A percentile compares a stretch with the other conserved stretches of the same genome.
These are phyloP conservation scores for Gaeumannomyces sp. DNA, from an alignment of 2,329 filamentous ascomycete species.

Conservation along the genomic window DNA sequence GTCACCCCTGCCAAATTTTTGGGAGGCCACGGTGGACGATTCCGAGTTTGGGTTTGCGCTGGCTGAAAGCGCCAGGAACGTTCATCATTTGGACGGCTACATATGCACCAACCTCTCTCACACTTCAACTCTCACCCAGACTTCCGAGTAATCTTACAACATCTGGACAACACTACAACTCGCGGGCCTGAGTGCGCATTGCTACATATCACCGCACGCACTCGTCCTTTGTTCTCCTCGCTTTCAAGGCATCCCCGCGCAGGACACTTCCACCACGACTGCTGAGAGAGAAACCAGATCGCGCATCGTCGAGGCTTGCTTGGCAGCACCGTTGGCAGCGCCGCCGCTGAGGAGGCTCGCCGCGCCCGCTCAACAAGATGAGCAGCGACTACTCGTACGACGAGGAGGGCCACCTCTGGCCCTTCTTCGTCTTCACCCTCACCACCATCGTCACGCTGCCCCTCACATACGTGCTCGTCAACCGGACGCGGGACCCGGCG, in stretches of 20 bases:
- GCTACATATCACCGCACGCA: background rate
- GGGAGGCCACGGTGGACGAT: background rate
- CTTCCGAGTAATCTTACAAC: background rate
- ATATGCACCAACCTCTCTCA: background rate
- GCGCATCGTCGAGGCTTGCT: background rate
- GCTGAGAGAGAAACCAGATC: background rate
- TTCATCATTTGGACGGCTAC: background rate
- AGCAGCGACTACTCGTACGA: constrained; percentile 98
- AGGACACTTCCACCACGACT: background rate
- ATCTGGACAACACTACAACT: background rate
- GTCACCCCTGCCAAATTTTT: background rate
- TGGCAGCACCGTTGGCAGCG: background rate
- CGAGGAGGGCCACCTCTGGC: constrained; percentile 97
- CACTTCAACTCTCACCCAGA: background rate
- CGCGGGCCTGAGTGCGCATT: background rate
- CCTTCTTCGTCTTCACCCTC: constrained; percentile 94
- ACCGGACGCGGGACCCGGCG: constrained; percentile 68
- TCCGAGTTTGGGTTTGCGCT: background rate
- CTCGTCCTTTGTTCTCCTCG: background rate
- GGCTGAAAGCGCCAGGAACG: background rate
- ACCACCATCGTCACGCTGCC: constrained; percentile 82
- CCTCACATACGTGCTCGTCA: constrained; percentile 81
- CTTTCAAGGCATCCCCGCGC: background rate
- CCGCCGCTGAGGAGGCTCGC: constrained; percentile 3
- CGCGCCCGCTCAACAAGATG: constrained; percentile 48